A percentile compares a stretch with the other conserved stretches of the same genome.
Evolutionary conservation across 2,329 filamentous ascomycete species (phyloP).

Genomic region (Rutstroemia sp.): DNA sequence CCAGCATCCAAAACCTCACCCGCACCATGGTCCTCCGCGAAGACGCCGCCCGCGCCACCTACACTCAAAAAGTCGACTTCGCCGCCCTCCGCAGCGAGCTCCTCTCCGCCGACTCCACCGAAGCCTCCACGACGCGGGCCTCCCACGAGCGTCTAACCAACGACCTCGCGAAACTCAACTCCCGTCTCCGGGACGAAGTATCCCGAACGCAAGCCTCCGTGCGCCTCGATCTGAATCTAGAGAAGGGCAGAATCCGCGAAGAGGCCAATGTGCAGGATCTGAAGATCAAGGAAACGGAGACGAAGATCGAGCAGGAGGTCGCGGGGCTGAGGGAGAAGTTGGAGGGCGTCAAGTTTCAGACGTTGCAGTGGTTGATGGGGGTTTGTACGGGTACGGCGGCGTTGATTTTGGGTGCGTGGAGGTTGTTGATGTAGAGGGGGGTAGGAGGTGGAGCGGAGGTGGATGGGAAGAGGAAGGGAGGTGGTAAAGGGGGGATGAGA

Average conservation of each 20-base stretch:
- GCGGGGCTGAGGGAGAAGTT: constrained; percentile 84
- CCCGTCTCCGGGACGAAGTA: constrained; percentile 85
- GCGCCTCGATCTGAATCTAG: constrained; percentile 84
- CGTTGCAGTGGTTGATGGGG: constrained; percentile 95
- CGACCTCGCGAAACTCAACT: constrained; percentile 90
- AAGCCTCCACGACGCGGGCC: constrained; percentile 78
- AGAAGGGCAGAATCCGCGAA: constrained; percentile 93
- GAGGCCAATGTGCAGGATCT: constrained; percentile 95
- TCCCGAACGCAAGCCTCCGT: constrained; percentile 90
- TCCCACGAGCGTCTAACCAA: constrained; percentile 91
- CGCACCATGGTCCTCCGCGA: constrained; percentile 97
- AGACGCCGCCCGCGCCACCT: constrained; percentile 75
- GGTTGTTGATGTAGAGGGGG: constrained; percentile 52
- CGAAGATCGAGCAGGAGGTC: constrained; percentile 95
- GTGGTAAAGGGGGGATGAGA: no score
- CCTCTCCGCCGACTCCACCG: constrained; percentile 82
- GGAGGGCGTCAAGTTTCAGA: constrained; percentile 96
- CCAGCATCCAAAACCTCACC: constrained; percentile 88
- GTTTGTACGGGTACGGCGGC: constrained; percentile 64
- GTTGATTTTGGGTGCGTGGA: constrained; percentile 61
- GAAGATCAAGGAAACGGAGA: constrained; percentile 98
- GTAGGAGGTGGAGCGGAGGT: no score
- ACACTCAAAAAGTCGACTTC: constrained; percentile 92
- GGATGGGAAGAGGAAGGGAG: no score
- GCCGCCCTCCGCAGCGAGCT: constrained; percentile 94